Conservation (phyloP, 2,329 filamentous ascomycete genomes). For the Colletotrichum sp. region DNA sequence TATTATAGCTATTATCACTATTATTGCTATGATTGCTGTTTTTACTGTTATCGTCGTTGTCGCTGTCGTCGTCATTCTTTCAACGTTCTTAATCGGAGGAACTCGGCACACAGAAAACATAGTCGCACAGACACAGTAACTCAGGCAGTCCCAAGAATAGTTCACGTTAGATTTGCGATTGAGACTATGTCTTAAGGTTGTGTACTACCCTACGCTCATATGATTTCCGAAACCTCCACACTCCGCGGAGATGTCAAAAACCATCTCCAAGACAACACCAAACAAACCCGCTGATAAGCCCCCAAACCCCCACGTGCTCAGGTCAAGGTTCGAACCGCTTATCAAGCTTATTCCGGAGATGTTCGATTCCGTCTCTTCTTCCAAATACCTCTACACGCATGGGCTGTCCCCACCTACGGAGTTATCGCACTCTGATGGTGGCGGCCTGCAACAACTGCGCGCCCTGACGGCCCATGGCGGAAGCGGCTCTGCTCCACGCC, state of each 20-base stretch:
- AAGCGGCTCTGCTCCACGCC: neutral
- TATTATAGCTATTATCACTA: too few relatives aligned
- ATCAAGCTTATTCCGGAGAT: constrained; percentile 10
- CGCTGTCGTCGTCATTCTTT: too few relatives aligned
- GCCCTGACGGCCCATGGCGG: constrained; percentile 2
- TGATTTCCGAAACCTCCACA: neutral
- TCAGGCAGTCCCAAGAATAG: too few relatives aligned
- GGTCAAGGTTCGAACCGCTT: neutral
- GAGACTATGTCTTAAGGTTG: too few relatives aligned
- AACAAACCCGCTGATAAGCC: neutral
- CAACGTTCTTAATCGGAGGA: too few relatives aligned
- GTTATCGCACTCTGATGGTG: neutral
- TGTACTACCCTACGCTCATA: too few relatives aligned
- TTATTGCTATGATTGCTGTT: too few relatives aligned
- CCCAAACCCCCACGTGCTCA: neutral
- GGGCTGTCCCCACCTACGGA: neutral
- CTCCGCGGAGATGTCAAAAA: constrained; percentile 6
- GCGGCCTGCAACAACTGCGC: neutral
- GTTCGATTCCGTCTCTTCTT: neutral
- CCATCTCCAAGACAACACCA: neutral
- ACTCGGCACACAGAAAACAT: too few relatives aligned
- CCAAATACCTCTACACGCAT: neutral
- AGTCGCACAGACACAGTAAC: too few relatives aligned
- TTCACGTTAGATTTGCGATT: too few relatives aligned
- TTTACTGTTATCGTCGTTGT: too few relatives aligned